Evolutionary conservation across 1,284 basidiomycete genomes (phyloP), one percentile per base, ranked within the genome.

Genomic region (Cutaneotrichosporon spelunceum): DNA sequence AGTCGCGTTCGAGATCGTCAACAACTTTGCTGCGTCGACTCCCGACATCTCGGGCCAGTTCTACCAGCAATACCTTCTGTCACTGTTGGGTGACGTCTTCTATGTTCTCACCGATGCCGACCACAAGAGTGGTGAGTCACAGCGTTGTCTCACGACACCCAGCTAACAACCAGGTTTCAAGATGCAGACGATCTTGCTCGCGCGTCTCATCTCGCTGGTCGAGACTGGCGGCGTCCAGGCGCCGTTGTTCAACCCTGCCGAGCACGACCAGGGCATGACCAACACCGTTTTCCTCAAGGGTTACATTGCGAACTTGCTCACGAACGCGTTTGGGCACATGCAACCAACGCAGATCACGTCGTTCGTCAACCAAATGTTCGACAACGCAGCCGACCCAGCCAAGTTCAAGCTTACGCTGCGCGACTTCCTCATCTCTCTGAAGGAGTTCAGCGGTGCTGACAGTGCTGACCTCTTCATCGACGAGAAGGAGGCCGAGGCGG

Each of bases 41-140:
- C 83, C 86, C 4, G 81, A 84, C 11, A 90, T 93, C 52, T 85
- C 88, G 68, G 90, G 88, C 70, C 86, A 85, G 13, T 90, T 93
- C 83, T 92, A 91, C 85, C 87, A 89, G 78, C 89, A 91, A 79
- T 99, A 95, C 80, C 91, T 93, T 83, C 84, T 98, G 59, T 89
- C 87, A 75, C 88, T 98, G 70, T 84, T 97, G 50, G 94, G 96
- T 73, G 96, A 99, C 77, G 92, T 93, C 62, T 96, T 99, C 85
- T 98, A 90, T 72, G 95, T 99, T 53, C 84, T 99, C 57, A 99
- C 95, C 27, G 95, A 99, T 76, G 88, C 95, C 14, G 95, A 98
- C 79, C 95, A 99, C 84, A 98, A 99, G 87, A 93, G 91, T 73
- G 94, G 82, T 81, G 61, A 64, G 79, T 27, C 34, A 19, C n/a